Conservation (phyloP, 1,139 yeast species). For the Magnusiomyces tetraspermus region DNA sequence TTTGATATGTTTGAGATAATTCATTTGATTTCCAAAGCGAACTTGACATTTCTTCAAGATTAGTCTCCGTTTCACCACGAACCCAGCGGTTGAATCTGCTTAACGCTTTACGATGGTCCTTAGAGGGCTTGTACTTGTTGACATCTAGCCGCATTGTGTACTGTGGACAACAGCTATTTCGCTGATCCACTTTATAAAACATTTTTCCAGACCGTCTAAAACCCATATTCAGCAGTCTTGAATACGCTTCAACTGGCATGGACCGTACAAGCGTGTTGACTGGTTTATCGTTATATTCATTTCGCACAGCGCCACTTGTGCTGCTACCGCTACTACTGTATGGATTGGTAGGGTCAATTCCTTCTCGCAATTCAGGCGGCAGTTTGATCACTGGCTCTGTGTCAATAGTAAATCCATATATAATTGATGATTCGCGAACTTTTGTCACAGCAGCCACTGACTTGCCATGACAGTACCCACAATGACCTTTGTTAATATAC, state of each 20-base stretch:
- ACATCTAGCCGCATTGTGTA: conserved; percentile 65
- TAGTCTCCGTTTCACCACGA: conserved; percentile 1
- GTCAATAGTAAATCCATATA: not conserved
- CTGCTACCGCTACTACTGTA: not conserved
- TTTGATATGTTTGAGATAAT: conserved; percentile 1
- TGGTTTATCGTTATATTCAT: not conserved
- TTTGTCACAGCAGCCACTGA: not conserved
- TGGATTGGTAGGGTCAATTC: not conserved
- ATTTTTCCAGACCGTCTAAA: conserved; percentile 72
- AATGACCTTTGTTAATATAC: conserved; percentile 4
- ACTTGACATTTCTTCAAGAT: not conserved
- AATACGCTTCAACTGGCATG: conserved; percentile 43
- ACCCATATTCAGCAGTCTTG: conserved; percentile 56
- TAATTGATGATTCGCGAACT: not conserved
- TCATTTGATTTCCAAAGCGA: not conserved
- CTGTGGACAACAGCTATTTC: conserved; percentile 71
- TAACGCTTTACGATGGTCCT: conserved; percentile 58
- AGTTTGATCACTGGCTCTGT: not conserved
- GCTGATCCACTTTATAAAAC: conserved; percentile 62
- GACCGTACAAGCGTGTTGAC: not conserved
- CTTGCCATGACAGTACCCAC: conserved; percentile 12
- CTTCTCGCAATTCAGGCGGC: not conserved
- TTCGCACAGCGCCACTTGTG: not conserved
- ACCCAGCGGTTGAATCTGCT: conserved; percentile 46
- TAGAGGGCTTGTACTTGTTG: conserved; percentile 40